Evolutionary conservation across 176 grass and related monocot species (phyloP).

Genomic region (Triticum turgidum): DNA sequence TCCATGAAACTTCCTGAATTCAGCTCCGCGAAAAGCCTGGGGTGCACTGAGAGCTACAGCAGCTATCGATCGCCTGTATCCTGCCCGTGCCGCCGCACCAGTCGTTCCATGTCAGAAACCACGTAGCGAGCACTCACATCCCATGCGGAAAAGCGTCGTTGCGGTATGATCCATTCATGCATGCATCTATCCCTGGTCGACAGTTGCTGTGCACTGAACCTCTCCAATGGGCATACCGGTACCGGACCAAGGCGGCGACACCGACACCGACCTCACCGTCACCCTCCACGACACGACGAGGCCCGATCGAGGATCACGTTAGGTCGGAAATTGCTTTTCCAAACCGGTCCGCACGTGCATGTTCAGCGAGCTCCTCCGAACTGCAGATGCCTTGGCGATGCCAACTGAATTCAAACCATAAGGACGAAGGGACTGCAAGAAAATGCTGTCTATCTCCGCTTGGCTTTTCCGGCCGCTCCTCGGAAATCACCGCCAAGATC

Average conservation of each 20-base stretch:
- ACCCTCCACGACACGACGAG: background rate
- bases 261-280: background rate
- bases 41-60: background rate
- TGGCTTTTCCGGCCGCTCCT: background rate
- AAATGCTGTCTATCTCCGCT: too few relatives aligned
- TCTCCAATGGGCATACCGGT: background rate
- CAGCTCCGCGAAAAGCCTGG: background rate
- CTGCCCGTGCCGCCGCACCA: background rate
- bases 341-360: background rate
- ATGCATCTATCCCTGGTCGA: background rate
- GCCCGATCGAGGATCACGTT: background rate
- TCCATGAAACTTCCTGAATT: background rate
- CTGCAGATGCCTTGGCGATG: background rate
- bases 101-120: slow-evolving; percentile 15
- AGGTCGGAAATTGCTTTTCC: background rate
- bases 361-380: background rate
- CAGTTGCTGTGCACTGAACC: background rate
- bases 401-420: background rate
- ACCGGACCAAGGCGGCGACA: background rate
- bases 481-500: background rate
- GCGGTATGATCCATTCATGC: background rate
- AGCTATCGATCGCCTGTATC: too few relatives aligned
- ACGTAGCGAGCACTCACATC: background rate
- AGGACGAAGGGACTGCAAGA: background rate
- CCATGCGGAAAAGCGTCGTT: background rate